These are phyloP conservation scores for Nemania sp. DNA, from an alignment of 2,329 filamentous ascomycete species.

Conservation along the genomic window DNA sequence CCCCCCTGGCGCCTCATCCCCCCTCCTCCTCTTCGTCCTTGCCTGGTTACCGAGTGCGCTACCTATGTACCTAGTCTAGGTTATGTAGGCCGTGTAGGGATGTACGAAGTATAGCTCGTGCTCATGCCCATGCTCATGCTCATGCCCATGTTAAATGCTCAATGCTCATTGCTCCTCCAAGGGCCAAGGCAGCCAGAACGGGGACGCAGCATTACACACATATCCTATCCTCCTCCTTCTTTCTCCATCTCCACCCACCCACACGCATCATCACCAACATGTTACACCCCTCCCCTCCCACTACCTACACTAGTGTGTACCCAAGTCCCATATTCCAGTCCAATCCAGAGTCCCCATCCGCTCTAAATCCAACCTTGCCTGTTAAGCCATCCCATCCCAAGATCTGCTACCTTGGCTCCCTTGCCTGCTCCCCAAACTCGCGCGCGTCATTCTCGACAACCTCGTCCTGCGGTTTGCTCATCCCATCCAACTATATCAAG, in stretches of 20 bases:
- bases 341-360: background rate
- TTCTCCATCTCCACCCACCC: background rate
- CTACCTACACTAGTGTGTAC: too few species aligned
- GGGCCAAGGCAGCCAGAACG: background rate
- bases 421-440: slow-evolving; percentile 37
- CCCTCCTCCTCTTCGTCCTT: background rate
- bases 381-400: slow-evolving; percentile 33
- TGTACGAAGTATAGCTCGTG: background rate
- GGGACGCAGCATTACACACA: background rate
- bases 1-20: slow-evolving; percentile 3
- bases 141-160: too few species aligned
- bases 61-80: too few species aligned
- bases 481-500: slow-evolving; percentile 61
- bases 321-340: background rate
- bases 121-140: background rate
- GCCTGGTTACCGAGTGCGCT: too few species aligned
- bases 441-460: slow-evolving; percentile 42
- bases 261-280: too few species aligned
- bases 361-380: slow-evolving; percentile 22
- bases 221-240: background rate
- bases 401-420: slow-evolving; percentile 38
- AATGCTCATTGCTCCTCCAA: too few species aligned
- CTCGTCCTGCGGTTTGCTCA: slow-evolving; percentile 35
- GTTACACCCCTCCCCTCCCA: background rate
- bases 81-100: too few species aligned